These are phyloP conservation scores for Magnolia kwangsiensis DNA, from an alignment of 164 flowering plant genomes.

Conservation along the genomic window DNA sequence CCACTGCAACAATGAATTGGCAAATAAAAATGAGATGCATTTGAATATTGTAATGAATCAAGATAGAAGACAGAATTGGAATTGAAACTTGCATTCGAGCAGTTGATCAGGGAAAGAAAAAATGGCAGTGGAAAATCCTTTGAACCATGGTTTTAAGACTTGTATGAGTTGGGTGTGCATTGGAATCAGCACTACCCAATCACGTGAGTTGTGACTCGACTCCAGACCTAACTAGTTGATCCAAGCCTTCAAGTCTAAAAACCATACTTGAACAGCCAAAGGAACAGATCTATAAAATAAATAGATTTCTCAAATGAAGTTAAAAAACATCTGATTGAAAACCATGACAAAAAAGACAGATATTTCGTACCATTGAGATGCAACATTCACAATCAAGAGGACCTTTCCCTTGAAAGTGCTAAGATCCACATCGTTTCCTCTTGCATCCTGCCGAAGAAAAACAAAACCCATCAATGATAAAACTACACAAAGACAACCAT, in stretches of 20 bases:
- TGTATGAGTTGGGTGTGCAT: conserved; percentile 77
- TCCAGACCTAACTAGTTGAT: not conserved
- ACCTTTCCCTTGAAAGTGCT: conserved; percentile 68
- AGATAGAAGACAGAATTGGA: not conserved
- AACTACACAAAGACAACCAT: not conserved
- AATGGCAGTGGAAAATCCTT: not conserved
- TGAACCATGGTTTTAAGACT: conserved; percentile 21
- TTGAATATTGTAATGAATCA: not conserved
- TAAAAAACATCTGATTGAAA: not conserved
- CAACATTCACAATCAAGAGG: conserved; percentile 72
- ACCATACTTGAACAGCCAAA: not conserved
- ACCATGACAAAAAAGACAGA: not conserved
- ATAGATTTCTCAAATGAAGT: not conserved
- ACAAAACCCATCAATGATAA: not conserved
- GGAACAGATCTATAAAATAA: not conserved
- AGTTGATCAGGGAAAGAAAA: not conserved
- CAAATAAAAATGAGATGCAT: not conserved
- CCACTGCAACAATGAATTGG: conserved; percentile 44
- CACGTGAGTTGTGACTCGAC: no score
- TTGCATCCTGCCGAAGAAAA: conserved; percentile 48
- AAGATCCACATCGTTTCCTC: conserved; percentile 66
- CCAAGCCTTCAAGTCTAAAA: not conserved
- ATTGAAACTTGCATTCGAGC: no score
- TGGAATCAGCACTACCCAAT: conserved; percentile 22
- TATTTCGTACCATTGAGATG: conserved; percentile 58